A percentile compares a stretch with the other conserved stretches of the same genome.
Conservation (phyloP, 1,284 basidiomycete species). For the Paramarasmius palmivorus region DNA sequence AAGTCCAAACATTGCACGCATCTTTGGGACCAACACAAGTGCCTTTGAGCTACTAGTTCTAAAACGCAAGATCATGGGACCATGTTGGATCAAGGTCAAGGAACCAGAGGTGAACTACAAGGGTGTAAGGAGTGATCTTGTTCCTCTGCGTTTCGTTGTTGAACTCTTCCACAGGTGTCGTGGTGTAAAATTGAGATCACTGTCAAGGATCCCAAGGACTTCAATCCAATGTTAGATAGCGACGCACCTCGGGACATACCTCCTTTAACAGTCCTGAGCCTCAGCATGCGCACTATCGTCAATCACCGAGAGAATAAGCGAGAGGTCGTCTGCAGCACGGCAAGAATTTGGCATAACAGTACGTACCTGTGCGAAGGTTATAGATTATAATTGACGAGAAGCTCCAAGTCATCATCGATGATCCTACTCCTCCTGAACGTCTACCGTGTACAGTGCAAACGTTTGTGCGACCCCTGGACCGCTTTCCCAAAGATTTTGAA, state of each 20-base stretch:
- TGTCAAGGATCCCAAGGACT: constrained; percentile 84
- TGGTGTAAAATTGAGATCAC: constrained; percentile 97
- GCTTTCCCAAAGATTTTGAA: constrained; percentile 89
- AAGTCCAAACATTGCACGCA: constrained; percentile 83
- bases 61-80: constrained; percentile 98
- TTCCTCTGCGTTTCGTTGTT: not conserved
- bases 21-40: constrained; percentile 92
- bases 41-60: constrained; percentile 95
- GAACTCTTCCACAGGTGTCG: constrained; percentile 58
- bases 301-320: constrained; percentile 94
- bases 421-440: constrained; percentile 85
- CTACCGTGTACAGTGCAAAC: constrained; percentile 85
- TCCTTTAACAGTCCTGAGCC: constrained; percentile 88
- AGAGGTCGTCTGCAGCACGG: constrained; percentile 87
- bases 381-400: not conserved
- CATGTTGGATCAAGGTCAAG: constrained; percentile 93
- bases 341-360: constrained; percentile 90
- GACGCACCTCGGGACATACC: constrained; percentile 87
- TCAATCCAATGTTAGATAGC: constrained; percentile 81
- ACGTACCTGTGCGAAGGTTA: constrained; percentile 31
- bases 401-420: constrained; percentile 77
- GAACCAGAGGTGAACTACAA: constrained; percentile 72
- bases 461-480: constrained; percentile 90
- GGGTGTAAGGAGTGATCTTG: constrained; percentile 54
- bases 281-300: constrained; percentile 89